Base-by-base conservation (phyloP, 208 protist species). In the Tritrichomonas musculus region DNA sequence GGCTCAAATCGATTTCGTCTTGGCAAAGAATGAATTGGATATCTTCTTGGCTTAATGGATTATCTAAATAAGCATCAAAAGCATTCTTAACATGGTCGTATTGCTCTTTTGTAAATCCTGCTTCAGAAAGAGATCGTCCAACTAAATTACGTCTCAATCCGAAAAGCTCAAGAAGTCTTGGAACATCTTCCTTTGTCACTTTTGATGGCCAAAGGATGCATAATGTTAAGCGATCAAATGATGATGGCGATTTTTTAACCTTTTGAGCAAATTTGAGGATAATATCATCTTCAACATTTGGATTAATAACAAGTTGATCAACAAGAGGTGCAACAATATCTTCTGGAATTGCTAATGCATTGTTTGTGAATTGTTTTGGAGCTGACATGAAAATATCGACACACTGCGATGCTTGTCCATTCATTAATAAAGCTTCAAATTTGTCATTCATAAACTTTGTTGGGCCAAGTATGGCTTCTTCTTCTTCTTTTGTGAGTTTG, bases 11-110 rank as follows among this genome's bases (percentile, higher is more conserved):
- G 20, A 88, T 57, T 88, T 25, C 41, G 3, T 88, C 47, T 60
- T 49, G 44, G 47, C 47, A 60, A 22, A 88, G n/a, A n/a, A 88
- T 27, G 4, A 88, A 14, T 3, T 57, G 27, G 4, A 33, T 27
- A 39, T 88, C 77, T 88, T 88, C 77, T 57, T 53, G 27, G 5
- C 25, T 17, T n/a, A 88, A 17, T 88, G 77, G 77, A n/a, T 88
- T 27, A 17, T 88, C 77, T n/a, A 39, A 20, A 47, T 88, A 88
- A 22, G 33, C 9, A 53, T 14, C 47, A 57, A 88, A 53, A 17
- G 77, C n/a, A 47, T 33, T 57, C 8, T 49, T 33, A 9, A 88
- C 77, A 5, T 53, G 30, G 27, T 44, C 41, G 22, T 39, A 57
- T 50, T 88, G 77, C 9, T 88, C 77, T 50, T 88, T 88, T 1